Conservation (phyloP, 1,284 basidiomycete genomes). For the Apiotrichum akiyoshidainum region DNA sequence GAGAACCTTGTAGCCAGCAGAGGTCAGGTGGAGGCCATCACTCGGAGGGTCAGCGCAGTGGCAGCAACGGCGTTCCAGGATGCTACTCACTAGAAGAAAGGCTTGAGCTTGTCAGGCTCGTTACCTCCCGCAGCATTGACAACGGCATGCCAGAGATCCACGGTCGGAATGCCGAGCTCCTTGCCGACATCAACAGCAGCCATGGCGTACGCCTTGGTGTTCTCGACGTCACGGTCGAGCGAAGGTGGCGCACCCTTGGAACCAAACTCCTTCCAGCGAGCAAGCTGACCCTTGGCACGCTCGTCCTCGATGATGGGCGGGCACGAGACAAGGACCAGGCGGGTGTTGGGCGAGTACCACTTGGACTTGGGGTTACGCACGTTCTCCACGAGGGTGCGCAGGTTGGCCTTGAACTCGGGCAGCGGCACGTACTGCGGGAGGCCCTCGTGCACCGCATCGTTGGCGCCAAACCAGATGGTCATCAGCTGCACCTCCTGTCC, state of each 20-base stretch:
- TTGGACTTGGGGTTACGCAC: constrained; percentile 62
- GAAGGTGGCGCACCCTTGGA: constrained; percentile 30
- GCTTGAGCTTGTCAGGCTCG: constrained; percentile 53
- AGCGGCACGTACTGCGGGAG: constrained; percentile 58
- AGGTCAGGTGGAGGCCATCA: constrained; percentile 76
- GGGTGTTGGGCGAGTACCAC: constrained; percentile 69
- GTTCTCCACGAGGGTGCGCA: constrained; percentile 62
- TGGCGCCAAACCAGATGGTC: constrained; percentile 81
- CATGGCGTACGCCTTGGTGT: constrained; percentile 65
- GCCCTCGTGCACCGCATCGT: constrained; percentile 66
- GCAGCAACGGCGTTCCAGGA: no score
- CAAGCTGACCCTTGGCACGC: constrained; percentile 43
- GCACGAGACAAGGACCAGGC: constrained; percentile 74
- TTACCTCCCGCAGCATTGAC: constrained; percentile 63
- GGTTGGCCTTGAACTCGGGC: constrained; percentile 63
- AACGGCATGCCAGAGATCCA: constrained; percentile 67
- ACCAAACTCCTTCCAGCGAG: constrained; percentile 40
- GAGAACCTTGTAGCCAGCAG: constrained; percentile 67
- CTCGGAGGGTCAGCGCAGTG: constrained; percentile 15
- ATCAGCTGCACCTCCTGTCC: constrained; percentile 62
- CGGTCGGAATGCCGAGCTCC: constrained; percentile 58
- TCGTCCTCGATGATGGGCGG: constrained; percentile 69
- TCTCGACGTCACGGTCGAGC: constrained; percentile 61
- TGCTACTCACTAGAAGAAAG: constrained; percentile 41
- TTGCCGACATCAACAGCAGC: constrained; percentile 63